phyloP scores from a whole-genome alignment of 1,284 basidiomycete species.

The Ceratobasidium sp. region DNA sequence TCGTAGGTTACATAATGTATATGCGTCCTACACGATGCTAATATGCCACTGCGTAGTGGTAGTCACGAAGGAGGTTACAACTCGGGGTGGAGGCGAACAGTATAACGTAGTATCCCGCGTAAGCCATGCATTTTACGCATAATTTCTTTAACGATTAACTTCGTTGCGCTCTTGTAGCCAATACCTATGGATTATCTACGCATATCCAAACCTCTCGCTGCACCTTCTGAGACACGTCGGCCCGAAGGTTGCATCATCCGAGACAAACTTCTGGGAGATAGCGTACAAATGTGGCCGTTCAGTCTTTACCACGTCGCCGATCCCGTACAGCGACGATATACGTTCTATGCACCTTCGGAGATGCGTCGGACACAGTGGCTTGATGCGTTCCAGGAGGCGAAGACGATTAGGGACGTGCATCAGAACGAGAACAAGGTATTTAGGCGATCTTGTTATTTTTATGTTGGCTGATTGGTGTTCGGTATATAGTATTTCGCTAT shows the following conservation, averaged over 20 bases:
- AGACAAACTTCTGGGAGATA: conserved; percentile 43
- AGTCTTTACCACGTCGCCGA: conserved; percentile 77
- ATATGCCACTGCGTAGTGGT: conserved; percentile 47
- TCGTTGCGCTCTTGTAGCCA: conserved; percentile 64
- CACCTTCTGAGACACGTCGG: conserved; percentile 57
- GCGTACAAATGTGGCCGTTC: conserved; percentile 73
- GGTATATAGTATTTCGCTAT: conserved; percentile 73
- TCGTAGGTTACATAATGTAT: conserved; percentile 62
- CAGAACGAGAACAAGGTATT: conserved; percentile 80
- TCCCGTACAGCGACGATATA: conserved; percentile 72
- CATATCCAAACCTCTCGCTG: conserved; percentile 70
- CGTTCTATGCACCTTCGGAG: conserved; percentile 75
- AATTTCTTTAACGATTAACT: background rate
- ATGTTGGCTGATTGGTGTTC: conserved; percentile 9
- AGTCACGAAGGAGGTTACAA: conserved; percentile 71
- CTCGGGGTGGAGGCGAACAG: conserved; percentile 64
- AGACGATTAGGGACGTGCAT: conserved; percentile 70
- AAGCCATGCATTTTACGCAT: conserved; percentile 52
- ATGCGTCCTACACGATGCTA: conserved; percentile 21
- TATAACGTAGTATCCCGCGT: conserved; percentile 73
- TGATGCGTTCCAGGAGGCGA: conserved; percentile 70
- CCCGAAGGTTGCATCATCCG: conserved; percentile 31
- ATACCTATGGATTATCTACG: conserved; percentile 80
- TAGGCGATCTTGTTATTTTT: conserved; percentile 2
- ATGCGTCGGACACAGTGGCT: conserved; percentile 72